These are phyloP conservation scores for Pulveroboletus sp. DNA, from an alignment of 768 basidiomycete species.

Conservation along the genomic window DNA sequence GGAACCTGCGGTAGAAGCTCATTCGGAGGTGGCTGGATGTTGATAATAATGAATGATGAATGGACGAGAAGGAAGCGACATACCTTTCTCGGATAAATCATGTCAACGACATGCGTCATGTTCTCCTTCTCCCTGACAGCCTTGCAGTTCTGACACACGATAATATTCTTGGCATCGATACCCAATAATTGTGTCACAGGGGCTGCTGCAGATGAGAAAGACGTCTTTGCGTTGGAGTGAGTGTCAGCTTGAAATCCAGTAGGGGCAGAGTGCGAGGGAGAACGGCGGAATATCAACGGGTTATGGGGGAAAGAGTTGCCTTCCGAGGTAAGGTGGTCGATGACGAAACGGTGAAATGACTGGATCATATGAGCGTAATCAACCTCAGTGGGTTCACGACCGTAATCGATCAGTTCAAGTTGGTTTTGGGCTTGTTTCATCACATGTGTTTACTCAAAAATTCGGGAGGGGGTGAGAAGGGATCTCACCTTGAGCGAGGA, in stretches of 20 bases:
- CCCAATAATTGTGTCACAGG: constrained; percentile 86
- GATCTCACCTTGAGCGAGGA: constrained; percentile 73
- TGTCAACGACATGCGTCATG: constrained; percentile 77
- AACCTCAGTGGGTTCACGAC: constrained; percentile 64
- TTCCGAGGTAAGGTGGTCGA: constrained; percentile 79
- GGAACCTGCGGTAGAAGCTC: constrained; percentile 39
- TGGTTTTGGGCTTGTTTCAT: constrained; percentile 55
- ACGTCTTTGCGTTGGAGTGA: constrained; percentile 7
- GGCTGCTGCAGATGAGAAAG: constrained; percentile 44
- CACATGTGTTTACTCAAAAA: background rate
- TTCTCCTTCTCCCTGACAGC: constrained; percentile 68
- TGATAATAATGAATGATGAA: background rate
- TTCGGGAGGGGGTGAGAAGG: no score
- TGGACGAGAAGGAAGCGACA: constrained; percentile 7
- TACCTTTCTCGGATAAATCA: constrained; percentile 84
- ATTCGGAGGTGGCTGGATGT: constrained; percentile 31
- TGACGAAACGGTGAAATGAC: constrained; percentile 88
- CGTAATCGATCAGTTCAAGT: constrained; percentile 87
- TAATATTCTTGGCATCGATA: constrained; percentile 69
- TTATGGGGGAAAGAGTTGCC: constrained; percentile 62
- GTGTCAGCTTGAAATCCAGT: constrained; percentile 18
- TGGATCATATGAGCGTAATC: constrained; percentile 90
- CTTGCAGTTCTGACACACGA: constrained; percentile 73
- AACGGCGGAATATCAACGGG: constrained; percentile 42
- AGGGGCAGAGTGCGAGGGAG: constrained; percentile 7